These are phyloP conservation scores for Corylus americana DNA, from an alignment of 306 rosid genomes.

Conservation along the genomic window DNA sequence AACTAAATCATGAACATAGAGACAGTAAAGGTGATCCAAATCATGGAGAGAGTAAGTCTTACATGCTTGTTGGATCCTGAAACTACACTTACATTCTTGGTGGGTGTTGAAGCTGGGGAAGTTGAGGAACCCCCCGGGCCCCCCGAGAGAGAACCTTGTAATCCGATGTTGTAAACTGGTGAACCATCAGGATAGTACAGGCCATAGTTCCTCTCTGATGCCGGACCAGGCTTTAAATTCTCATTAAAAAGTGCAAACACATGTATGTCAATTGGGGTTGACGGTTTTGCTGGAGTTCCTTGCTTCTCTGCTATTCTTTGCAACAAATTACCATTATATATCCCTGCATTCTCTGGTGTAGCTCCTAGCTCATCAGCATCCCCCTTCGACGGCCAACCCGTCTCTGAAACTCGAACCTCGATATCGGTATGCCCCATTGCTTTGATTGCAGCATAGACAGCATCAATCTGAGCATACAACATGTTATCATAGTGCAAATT, in stretches of 20 bases:
- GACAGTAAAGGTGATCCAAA: not conserved
- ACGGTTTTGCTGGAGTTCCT: conserved; percentile 82
- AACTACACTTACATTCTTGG: not conserved
- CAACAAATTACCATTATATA: conserved; percentile 70
- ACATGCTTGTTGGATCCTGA: conserved; percentile 48
- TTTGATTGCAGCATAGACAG: conserved; percentile 77
- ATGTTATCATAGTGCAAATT: conserved; percentile 81
- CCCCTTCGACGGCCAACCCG: conserved; percentile 94
- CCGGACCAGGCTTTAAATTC: conserved; percentile 68
- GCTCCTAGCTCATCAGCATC: conserved; percentile 75
- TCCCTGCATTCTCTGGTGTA: conserved; percentile 60
- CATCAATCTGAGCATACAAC: conserved; percentile 88
- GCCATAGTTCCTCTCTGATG: conserved; percentile 89
- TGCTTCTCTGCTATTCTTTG: conserved; percentile 48
- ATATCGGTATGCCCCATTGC: conserved; percentile 62
- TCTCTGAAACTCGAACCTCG: conserved; percentile 73
- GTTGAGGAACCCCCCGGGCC: conserved; percentile 12
- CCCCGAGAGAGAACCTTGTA: conserved; percentile 58
- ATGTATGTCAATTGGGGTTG: conserved; percentile 65
- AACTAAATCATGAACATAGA: not conserved
- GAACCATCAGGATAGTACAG: conserved; percentile 77
- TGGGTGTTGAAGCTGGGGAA: no score
- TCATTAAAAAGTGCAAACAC: conserved; percentile 90
- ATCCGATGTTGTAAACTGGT: conserved; percentile 72
- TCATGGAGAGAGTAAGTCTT: conserved; percentile 24